Conservation (phyloP, 108 stramenopile species). For the Cyclotella atomus region DNA sequence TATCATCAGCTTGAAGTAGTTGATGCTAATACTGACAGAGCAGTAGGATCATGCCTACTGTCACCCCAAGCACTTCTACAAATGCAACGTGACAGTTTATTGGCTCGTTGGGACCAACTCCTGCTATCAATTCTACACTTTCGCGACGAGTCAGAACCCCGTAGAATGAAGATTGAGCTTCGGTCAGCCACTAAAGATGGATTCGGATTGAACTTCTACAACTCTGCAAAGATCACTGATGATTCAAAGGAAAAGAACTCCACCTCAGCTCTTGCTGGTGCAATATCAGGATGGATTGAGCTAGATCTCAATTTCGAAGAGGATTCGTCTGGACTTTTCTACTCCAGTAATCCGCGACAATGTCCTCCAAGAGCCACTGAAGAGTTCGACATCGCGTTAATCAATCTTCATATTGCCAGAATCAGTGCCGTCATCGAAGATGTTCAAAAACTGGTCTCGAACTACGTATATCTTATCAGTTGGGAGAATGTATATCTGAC, state of each 20-base stretch:
- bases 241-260: conserved; percentile 27
- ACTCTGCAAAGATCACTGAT: conserved; percentile 38
- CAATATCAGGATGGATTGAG: conserved; percentile 82
- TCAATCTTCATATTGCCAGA: conserved; percentile 76
- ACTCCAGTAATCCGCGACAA: conserved; percentile 43
- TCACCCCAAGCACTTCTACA: conserved; percentile 79
- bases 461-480: conserved; percentile 64
- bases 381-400: conserved; percentile 65
- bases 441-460: conserved; percentile 50
- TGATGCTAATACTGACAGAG: conserved; percentile 72
- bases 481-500: conserved; percentile 79
- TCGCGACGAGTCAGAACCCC: conserved; percentile 51
- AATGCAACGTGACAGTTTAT: conserved; percentile 66
- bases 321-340: conserved; percentile 56
- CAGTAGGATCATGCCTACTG: conserved; percentile 68
- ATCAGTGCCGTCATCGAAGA: conserved; percentile 65
- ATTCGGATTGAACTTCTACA: conserved; percentile 69
- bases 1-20: conserved; percentile 62
- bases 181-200: conserved; percentile 67
- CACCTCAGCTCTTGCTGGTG: conserved; percentile 40
- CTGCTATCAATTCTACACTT: conserved; percentile 40
- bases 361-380: conserved; percentile 67
- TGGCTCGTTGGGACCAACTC: conserved; percentile 38
- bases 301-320: conserved; percentile 68
- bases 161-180: conserved; percentile 59